Percentiles rank a stretch among this genome's conserved stretches.
Evolutionary conservation across 2,329 filamentous ascomycete genomes (phyloP).

Genomic region (Ceratocystiopsis sp.): DNA sequence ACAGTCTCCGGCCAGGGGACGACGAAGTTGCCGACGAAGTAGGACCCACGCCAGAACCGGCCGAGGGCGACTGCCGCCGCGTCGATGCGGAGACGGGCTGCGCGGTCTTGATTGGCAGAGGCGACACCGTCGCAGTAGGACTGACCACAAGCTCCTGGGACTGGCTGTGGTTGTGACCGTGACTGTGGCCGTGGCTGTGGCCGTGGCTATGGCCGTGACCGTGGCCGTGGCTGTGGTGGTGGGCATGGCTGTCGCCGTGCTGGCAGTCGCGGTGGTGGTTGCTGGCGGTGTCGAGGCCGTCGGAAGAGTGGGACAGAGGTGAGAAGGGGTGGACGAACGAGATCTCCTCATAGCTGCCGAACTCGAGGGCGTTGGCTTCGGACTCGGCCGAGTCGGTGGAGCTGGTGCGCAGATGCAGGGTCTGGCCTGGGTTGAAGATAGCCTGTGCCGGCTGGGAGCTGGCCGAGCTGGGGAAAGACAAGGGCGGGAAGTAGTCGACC

Average conservation of each 20-base stretch:
- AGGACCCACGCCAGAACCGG: conserved; percentile 37
- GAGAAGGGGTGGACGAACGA: conserved; percentile 45
- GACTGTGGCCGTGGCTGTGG: conserved; percentile 32
- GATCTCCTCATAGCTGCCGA: conserved; percentile 72
- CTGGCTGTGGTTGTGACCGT: conserved; percentile 20
- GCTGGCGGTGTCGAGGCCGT: conserved; percentile 40
- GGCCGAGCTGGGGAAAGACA: conserved; percentile 41
- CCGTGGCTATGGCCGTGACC: conserved; percentile 10
- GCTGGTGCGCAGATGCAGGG: conserved; percentile 69
- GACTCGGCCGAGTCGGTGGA: conserved; percentile 76
- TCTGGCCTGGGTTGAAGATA: conserved; percentile 86
- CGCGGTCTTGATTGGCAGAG: conserved; percentile 51
- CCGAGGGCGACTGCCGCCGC: conserved; percentile 41
- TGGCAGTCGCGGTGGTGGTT: conserved; percentile 40
- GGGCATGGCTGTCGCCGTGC: conserved; percentile 22
- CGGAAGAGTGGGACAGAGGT: conserved; percentile 70
- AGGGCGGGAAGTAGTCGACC: conserved; percentile 58
- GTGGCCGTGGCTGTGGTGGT: conserved; percentile 15
- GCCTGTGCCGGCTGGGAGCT: conserved; percentile 37
- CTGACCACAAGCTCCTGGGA: conserved; percentile 43
- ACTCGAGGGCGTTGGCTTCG: conserved; percentile 47
- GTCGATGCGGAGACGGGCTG: conserved; percentile 19
- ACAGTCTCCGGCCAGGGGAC: conserved; percentile 48
- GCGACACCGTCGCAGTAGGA: conserved; percentile 48
- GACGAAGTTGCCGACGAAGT: conserved; percentile 18